Base-by-base conservation (phyloP, 331 rosid genomes). In the Ulmus americana region DNA sequence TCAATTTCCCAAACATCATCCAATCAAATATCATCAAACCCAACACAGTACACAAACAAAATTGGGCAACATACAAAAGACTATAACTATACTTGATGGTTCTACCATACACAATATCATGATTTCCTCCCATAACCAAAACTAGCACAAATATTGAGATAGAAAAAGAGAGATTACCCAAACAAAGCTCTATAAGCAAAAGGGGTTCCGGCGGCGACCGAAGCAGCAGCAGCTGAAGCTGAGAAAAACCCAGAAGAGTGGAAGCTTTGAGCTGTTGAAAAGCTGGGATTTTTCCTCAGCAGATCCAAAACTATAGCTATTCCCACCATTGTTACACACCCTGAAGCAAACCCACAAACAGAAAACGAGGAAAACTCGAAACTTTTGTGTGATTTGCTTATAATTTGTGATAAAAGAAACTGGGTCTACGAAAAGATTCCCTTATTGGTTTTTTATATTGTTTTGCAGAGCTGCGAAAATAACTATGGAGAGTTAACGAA, bases 261-360 rank as follows among this genome's bases (percentile, higher is more conserved):
- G 63, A 78, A 70, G 22, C 76, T 61, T 3, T 74, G 80, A 6
- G 82, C 12, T 38, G 87, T 63, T 55, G 48, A 46, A 39, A 73
- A 60, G 68, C 54, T 77, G 18, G 79, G 86, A 50, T 79, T 87
- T 48, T 82, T 94, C 75, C 79, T 81, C 79, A 89, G 71, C 40
- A 84, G 88, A 85, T 94, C 97, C 74, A 82, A 61, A 41, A 90
- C 67, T 76, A 85, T 51, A 60, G 91, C 89, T 70, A 94, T 57
- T 71, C 97, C 99, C 75, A 87, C 91, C 99, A 94, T 94, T 53
- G 70, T 39, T 50, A 62, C 49, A 54, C 52, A 58, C 71, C 58
- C 60, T 65, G 45, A 70, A 44, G 59, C 8, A 66, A 28, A 20
- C 42, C 57, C 63, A 35, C 3, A 42, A 64, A 8, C 20, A 11